phyloP scores from a whole-genome alignment of 2,329 filamentous ascomycete species.

The Madurella mycetomatis region DNA sequence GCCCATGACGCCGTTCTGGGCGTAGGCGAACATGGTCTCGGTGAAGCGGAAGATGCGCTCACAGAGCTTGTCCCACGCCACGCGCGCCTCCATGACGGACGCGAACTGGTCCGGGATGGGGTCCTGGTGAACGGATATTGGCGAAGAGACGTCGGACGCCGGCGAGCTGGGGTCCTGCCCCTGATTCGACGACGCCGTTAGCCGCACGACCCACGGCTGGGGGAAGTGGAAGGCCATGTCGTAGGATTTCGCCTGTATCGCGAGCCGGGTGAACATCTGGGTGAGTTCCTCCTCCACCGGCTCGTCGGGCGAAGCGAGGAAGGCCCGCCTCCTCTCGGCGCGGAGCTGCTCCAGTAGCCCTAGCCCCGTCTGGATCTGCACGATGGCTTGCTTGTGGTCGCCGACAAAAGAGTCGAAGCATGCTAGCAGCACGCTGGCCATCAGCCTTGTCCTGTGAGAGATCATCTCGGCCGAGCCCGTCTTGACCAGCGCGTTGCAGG shows the following conservation, averaged over 20 bases:
- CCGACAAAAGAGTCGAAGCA: slow-evolving; percentile 66
- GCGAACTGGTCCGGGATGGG: slow-evolving; percentile 44
- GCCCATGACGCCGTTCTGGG: slow-evolving; percentile 48
- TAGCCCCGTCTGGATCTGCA: slow-evolving; percentile 57
- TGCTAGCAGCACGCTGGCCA: slow-evolving; percentile 61
- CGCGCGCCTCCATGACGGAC: slow-evolving; percentile 50
- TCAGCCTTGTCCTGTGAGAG: slow-evolving; percentile 53
- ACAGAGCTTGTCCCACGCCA: slow-evolving; percentile 52
- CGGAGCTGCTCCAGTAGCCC: slow-evolving; percentile 50
- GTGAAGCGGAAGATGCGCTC: slow-evolving; percentile 56
- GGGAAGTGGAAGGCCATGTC: slow-evolving; percentile 66
- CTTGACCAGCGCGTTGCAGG: slow-evolving; percentile 47
- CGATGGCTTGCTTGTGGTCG: slow-evolving; percentile 57
- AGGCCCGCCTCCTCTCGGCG: slow-evolving; percentile 39
- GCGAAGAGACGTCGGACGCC: slow-evolving; percentile 40
- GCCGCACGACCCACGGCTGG: slow-evolving; percentile 54
- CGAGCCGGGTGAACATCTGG: slow-evolving; percentile 59
- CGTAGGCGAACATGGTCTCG: slow-evolving; percentile 48
- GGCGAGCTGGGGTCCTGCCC: slow-evolving; percentile 38
- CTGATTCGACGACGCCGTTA: slow-evolving; percentile 35
- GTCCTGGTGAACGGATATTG: slow-evolving; percentile 35
- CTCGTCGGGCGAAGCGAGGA: slow-evolving; percentile 40
- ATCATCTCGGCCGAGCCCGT: slow-evolving; percentile 39
- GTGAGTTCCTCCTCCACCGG: slow-evolving; percentile 55
- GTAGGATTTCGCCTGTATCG: slow-evolving; percentile 63